Base-by-base conservation (phyloP, 176 grass and related monocot genomes). In the Bothriochloa decipiens region DNA sequence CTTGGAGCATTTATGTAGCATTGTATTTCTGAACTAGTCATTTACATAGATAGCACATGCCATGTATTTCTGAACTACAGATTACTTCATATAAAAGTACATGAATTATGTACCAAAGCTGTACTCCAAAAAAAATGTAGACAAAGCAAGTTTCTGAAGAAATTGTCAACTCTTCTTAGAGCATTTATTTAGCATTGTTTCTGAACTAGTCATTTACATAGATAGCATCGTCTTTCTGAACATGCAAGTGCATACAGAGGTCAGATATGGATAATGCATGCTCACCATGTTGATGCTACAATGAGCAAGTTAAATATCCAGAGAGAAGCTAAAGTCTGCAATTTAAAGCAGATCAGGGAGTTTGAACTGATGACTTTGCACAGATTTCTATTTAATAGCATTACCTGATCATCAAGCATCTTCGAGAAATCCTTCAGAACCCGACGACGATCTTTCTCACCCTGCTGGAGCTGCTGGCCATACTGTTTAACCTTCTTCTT, bases 391-490 rank as follows among this genome's bases (percentile, higher is more conserved):
- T 71, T 39, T 71, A 11, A 74, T 10, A 75, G 29, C 55, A 85
- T 78, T 94, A 99, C 96, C 89, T 99, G 91, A 77, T 99, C 96
- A 89, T 99, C 96, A 70, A 99, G 93, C 91, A 96, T 99, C 64
- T 90, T 99, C 0, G 96, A 99, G 81, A 99, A 99, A 72, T 99
- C 93, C 87, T 99, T 96, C 61, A 94, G 87, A 87, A 99, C 88
- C 22, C 82, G 83, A 14, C 83, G 89, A 63, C 88, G 93, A 80
- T 96, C 91, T 90, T 99, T 94, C 72, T 82, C 89, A 52, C 87
- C 93, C 86, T 93, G 88, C 77, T 94, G 85, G 65, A 94, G 67
- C 78, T 99, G 96, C 33, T 94, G 60, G 5, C 78, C 89, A 79
- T 94, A 99, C 73, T 94, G 96, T 55, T 96, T 99, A 49, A 99